Percentiles rank a stretch among this genome's conserved stretches.
These are phyloP conservation scores for Furcasterigmium sp. DNA, from an alignment of 2,329 filamentous ascomycete genomes.

Conservation along the genomic window DNA sequence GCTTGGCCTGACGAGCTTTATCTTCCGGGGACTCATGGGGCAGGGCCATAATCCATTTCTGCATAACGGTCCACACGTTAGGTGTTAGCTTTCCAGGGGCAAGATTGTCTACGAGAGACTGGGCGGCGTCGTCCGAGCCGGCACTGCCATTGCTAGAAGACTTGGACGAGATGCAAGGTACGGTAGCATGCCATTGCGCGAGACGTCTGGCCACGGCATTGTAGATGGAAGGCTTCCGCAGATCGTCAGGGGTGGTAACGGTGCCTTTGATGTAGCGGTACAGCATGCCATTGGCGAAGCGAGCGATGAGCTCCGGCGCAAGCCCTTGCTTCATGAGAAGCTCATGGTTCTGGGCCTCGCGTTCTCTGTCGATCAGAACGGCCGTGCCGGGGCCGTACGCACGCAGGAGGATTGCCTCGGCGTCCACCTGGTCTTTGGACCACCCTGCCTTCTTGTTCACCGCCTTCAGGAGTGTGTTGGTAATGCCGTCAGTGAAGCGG, in stretches of 20 bases:
- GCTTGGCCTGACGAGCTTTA: conserved; percentile 55
- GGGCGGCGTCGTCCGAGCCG: conserved; percentile 18
- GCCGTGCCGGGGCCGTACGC: conserved; percentile 95
- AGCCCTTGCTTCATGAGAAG: conserved; percentile 78
- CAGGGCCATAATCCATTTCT: conserved; percentile 89
- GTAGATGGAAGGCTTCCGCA: conserved; percentile 72
- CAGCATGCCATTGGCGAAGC: conserved; percentile 93
- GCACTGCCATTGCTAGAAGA: conserved; percentile 23
- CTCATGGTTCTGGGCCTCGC: conserved; percentile 75
- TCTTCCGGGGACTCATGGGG: conserved; percentile 68
- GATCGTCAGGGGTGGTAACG: conserved; percentile 74
- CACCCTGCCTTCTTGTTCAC: conserved; percentile 62
- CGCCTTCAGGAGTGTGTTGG: conserved; percentile 85
- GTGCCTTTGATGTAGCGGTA: conserved; percentile 85
- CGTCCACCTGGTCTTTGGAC: conserved; percentile 72
- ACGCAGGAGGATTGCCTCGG: conserved; percentile 79
- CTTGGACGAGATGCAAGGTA: conserved; percentile 48
- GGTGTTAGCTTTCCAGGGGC: conserved; percentile 68
- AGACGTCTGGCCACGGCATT: conserved; percentile 77
- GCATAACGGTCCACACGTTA: conserved; percentile 91
- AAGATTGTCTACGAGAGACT: conserved; percentile 36
- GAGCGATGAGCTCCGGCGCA: conserved; percentile 80
- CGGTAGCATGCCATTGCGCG: conserved; percentile 85
- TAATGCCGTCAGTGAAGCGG: conserved; percentile 96
- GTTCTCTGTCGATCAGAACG: conserved; percentile 90